Percentiles rank a stretch among this genome's conserved stretches.
Conservation (phyloP, 371 early-diverging fungal species). For the Sporodiniella umbellata region DNA sequence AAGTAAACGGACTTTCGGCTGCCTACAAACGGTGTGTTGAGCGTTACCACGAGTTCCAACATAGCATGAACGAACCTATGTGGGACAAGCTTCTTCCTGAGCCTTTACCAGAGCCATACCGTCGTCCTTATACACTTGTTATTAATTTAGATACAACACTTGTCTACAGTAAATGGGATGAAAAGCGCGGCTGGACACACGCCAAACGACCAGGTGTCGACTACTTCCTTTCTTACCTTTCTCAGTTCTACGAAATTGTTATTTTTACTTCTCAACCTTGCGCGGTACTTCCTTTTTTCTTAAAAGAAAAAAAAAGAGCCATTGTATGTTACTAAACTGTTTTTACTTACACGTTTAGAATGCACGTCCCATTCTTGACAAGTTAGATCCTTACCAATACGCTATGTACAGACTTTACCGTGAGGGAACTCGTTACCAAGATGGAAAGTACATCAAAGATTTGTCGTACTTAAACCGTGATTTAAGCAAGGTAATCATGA, state of each 20-base stretch:
- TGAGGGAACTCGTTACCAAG: slow-evolving; percentile 82
- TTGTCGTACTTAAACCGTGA: slow-evolving; percentile 91
- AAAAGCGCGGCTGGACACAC: slow-evolving; percentile 90
- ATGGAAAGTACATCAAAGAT: slow-evolving; percentile 91
- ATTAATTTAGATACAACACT: slow-evolving; percentile 93
- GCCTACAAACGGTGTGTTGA: slow-evolving; percentile 42
- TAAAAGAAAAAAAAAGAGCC: background rate
- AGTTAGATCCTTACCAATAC: slow-evolving; percentile 87
- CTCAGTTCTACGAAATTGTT: slow-evolving; percentile 92
- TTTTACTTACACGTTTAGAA: slow-evolving; percentile 48
- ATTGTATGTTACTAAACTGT: no score
- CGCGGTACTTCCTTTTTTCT: slow-evolving; percentile 26
- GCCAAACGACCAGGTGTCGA: slow-evolving; percentile 95
- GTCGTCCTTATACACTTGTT: slow-evolving; percentile 86
- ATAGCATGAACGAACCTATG: slow-evolving; percentile 60
- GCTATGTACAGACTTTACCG: slow-evolving; percentile 85
- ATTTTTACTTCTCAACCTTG: slow-evolving; percentile 86
- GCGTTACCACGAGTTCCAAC: slow-evolving; percentile 38
- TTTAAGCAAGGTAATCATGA: slow-evolving; percentile 84
- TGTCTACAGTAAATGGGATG: slow-evolving; percentile 89
- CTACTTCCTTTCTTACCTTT: slow-evolving; percentile 87
- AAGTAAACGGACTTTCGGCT: slow-evolving; percentile 31
- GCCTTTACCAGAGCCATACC: slow-evolving; percentile 77
- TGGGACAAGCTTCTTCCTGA: slow-evolving; percentile 88
- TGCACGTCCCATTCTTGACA: slow-evolving; percentile 80